phyloP scores from a whole-genome alignment of 331 rosid species.

The Acacia pycnantha region DNA sequence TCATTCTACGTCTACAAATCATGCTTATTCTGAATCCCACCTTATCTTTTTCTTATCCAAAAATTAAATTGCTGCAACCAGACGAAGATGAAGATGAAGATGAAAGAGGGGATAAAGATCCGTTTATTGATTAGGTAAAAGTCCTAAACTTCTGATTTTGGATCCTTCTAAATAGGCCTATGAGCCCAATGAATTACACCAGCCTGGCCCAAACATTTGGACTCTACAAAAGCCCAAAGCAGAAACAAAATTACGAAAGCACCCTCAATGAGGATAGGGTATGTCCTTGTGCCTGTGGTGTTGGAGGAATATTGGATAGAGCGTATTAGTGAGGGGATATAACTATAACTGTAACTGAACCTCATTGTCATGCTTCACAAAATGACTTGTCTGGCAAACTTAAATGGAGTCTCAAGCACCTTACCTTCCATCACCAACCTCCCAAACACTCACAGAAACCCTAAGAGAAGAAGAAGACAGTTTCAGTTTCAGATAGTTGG shows the following conservation, averaged over 20 bases:
- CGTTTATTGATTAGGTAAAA: neutral
- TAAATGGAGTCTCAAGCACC: conserved; percentile 61
- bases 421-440: conserved; percentile 47
- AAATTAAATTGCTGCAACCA: neutral
- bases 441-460: conserved; percentile 38
- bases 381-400: conserved; percentile 70
- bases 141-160: neutral
- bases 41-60: neutral
- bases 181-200: neutral
- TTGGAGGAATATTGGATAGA: conserved; percentile 34
- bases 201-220: neutral
- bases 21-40: neutral
- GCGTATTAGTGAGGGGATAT: conserved; percentile 40
- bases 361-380: neutral
- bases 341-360: conserved; percentile 14
- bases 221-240: neutral
- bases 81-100: neutral
- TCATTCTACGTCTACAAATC: neutral
- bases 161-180: neutral
- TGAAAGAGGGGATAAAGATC: neutral
- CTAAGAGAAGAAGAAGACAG: conserved; percentile 33
- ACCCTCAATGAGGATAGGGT: conserved; percentile 62
- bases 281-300: conserved; percentile 42
- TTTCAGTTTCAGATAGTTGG: conserved; percentile 4
- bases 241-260: neutral